A percentile compares a stretch with the other conserved stretches of the same genome.
phyloP scores from a whole-genome alignment of 1,139 yeast genomes.

The Yamadazyma jaroonii region DNA sequence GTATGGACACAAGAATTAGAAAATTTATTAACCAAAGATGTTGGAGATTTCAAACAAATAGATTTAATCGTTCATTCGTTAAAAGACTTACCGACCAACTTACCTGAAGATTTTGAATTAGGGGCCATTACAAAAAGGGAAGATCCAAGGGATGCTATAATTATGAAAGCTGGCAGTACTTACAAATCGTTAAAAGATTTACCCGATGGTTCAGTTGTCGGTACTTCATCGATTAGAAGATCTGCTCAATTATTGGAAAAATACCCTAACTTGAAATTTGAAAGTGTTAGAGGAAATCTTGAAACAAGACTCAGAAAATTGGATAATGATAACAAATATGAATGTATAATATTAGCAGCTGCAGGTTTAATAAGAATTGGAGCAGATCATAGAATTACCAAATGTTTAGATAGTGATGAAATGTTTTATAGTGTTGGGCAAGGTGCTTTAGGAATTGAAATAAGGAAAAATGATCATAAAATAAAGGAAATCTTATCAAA shows the following conservation, averaged over 20 bases:
- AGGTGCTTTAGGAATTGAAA: constrained; percentile 94
- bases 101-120: constrained; percentile 86
- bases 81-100: constrained; percentile 90
- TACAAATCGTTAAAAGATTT: constrained; percentile 66
- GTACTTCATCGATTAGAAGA: constrained; percentile 91
- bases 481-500: constrained; percentile 57
- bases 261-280: constrained; percentile 45
- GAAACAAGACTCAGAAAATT: constrained; percentile 79
- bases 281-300: constrained; percentile 85
- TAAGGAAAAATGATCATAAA: constrained; percentile 63
- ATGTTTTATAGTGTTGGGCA: constrained; percentile 98
- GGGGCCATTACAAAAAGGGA: constrained; percentile 87
- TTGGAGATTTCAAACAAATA: constrained; percentile 64
- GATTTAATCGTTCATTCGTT: constrained; percentile 92
- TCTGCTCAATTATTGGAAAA: constrained; percentile 60
- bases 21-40: constrained; percentile 59
- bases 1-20: constrained; percentile 96
- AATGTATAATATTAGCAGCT: constrained; percentile 84
- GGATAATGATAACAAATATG: constrained; percentile 64
- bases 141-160: constrained; percentile 91
- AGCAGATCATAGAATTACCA: constrained; percentile 67
- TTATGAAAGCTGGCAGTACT: constrained; percentile 67
- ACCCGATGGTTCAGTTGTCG: constrained; percentile 84
- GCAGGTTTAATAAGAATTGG: constrained; percentile 85
- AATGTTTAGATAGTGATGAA: constrained; percentile 68